Base-by-base conservation (phyloP, 768 basidiomycete species). In the Amanita thiersii region DNA sequence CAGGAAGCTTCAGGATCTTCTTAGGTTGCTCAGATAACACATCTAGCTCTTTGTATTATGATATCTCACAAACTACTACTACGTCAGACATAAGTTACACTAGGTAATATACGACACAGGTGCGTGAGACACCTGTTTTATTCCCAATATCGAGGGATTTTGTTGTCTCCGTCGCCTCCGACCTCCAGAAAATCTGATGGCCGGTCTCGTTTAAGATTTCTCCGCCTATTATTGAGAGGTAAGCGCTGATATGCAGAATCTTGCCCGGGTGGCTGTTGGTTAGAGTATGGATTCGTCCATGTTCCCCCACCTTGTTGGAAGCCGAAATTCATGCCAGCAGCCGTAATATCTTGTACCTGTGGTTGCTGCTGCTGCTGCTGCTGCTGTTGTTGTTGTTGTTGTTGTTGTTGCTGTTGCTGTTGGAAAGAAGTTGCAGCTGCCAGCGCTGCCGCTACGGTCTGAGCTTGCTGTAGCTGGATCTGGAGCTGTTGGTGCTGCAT, bases 241-340 rank as follows among this genome's bases (percentile, higher is more conserved):
- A 88, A 55, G 25, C 88, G 71, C 57, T 91, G 88, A 56, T 91
- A 90, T n/a, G 87, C 83, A 4, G 86, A 89, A 47, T 90, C 87
- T 53, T 79, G 77, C 4, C 71, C 69, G 38, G 72, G 71, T 21
- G 73, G 70, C 56, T 85, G 81, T 47, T 66, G 64, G 44, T 67
- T 74, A 25, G 30, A 18, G 32, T 28, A 45, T 14, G 44, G 37
- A 21, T 38, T 45, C 29, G 44, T 33, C 44, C 44, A 45, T 5
- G 18, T 17, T 32, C 30, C 23, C 17, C 19, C 29, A 39, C 66
- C 59, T 46, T 52, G 60, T 47, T 64, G 51, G 61, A 73, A 63
- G 52, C 59, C 56, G 56, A 67, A 66, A 29, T 62, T 62, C 55
- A 65, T 61, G 41, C 52, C 50, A 52, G 58, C 47, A 48, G 47